Evolutionary conservation across 352 stramenopile genomes (phyloP), one percentile per base, ranked within the genome.

Genomic region (Phytophthora brassicae): DNA sequence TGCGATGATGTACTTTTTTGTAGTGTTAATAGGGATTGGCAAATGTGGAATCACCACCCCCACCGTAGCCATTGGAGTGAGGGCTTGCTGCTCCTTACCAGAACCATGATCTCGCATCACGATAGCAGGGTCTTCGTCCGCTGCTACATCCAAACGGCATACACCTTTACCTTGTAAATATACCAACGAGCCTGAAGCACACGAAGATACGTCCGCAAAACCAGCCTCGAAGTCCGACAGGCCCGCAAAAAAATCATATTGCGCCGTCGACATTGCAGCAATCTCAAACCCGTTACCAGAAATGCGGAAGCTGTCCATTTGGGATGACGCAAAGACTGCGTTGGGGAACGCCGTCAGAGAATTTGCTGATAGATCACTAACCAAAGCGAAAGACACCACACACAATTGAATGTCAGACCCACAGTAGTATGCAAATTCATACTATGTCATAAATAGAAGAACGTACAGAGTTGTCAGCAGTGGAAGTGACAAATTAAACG

Each of bases 201-300:
- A 89, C 1, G 69, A 70, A 39, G 74, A 74, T 16, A 86, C 70
- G 36, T 83, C 66, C 5, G 74, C 77, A 47, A 89, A 88, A 41
- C 74, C 71, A 20, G 77, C 75, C 13, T 74, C 48, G 29, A 89
- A 85, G 17, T 87, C 74, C 9, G 63, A 66, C 8, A 89, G 66
- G 6, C 80, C 77, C 0, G 80, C 80, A 59, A 84, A 89, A 47
- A 88, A 89, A 52, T 89, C 80, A 51, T 85, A 89, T 65, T 89
- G 73, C 16, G 67, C 68, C 5, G 65, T 51, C 20, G 80, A 83
- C 29, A 89, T 54, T 12, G 62, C 74, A 26, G 69, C 72, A 49
- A 89, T 74, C 45, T 88, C 66, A 49, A 88, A 87, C n/a, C 63
- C 48, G 31, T 90, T 90, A 43, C 17, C 54, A 12, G 60, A 54